Percentiles rank a stretch among this genome's conserved stretches.
These are phyloP conservation scores for Auriscalpium vulgare DNA, from an alignment of 768 basidiomycete genomes.

Conservation along the genomic window DNA sequence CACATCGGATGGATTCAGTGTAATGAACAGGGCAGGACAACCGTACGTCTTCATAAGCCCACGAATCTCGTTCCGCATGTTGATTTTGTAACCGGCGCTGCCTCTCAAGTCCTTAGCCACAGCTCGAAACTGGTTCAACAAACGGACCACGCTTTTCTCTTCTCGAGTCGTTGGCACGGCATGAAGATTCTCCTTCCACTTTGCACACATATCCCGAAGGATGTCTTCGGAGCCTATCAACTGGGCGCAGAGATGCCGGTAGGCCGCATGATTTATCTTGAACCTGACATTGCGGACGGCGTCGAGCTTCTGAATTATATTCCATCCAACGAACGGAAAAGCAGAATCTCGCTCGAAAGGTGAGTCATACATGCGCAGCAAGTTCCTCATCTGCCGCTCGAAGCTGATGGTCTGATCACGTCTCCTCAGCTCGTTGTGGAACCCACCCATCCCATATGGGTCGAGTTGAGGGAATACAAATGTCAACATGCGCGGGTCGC, in stretches of 20 bases:
- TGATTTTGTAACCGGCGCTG: neutral
- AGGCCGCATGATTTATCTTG: neutral
- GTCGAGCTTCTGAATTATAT: neutral
- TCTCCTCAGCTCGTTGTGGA: neutral
- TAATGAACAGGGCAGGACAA: neutral
- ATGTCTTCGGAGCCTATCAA: neutral
- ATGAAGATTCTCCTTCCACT: neutral
- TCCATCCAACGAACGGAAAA: neutral
- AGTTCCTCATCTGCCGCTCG: neutral
- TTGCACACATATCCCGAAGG: neutral
- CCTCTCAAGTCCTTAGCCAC: neutral
- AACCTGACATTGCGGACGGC: neutral
- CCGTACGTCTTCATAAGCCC: neutral
- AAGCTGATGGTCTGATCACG: neutral
- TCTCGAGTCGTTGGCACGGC: neutral
- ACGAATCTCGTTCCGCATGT: neutral
- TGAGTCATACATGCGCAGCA: neutral
- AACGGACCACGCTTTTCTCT: neutral
- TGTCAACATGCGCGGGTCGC: neutral
- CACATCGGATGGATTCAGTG: conserved; percentile 32
- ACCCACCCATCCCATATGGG: neutral
- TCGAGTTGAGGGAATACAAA: neutral
- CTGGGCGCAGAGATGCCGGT: neutral
- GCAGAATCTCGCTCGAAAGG: neutral
- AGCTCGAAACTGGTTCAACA: neutral